Evolutionary conservation across 2,329 filamentous ascomycete genomes (phyloP), one percentile per base, ranked within the genome.

Genomic region (Pestalotiopsis sp.): DNA sequence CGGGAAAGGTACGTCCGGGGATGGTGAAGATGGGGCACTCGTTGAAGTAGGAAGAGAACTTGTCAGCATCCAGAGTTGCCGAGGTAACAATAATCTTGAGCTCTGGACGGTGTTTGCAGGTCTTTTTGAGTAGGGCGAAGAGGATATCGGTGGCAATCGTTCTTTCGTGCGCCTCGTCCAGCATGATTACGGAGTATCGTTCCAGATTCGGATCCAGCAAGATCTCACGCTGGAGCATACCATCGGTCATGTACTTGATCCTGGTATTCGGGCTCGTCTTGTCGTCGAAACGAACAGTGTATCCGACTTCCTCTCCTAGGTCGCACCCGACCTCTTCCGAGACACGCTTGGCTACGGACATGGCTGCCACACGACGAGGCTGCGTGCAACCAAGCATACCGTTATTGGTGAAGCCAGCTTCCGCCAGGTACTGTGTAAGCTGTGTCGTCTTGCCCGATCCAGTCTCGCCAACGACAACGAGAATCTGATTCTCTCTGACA

Each of bases 181-280:
- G 87, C 91, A 99, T 99, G 76, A 99, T 98, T 70, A 96, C 94
- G 0, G 94, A 97, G 78, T 99, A 99, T 72, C 93, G 90, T 76
- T 88, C 92, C 73, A 99, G 83, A 75, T 97, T 92, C 0, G 95
- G 93, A 78, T 99, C 96, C 73, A 98, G 87, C 65, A 99, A 86
- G 78, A 98, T 94, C 82, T 99, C 96, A 83, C 96, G 89, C 82
- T 98, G 91, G 78, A 99, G 88, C 93, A 98, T 98, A 80, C 96
- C 96, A 76, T 99, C 96, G 17, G 96, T 99, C 95, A 99, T 98
- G 83, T 99, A 99, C 83, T 99, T 99, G 84, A 99, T 97, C 77
- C 91, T 93, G 1, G 96, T 99, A 20, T 91, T 87, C 2, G 93
- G 90, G 72, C 91, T 93, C 0, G 95, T 98, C 78, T 91, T 93